phyloP scores from a whole-genome alignment of 331 rosid genomes.

The Quercus phellos region DNA sequence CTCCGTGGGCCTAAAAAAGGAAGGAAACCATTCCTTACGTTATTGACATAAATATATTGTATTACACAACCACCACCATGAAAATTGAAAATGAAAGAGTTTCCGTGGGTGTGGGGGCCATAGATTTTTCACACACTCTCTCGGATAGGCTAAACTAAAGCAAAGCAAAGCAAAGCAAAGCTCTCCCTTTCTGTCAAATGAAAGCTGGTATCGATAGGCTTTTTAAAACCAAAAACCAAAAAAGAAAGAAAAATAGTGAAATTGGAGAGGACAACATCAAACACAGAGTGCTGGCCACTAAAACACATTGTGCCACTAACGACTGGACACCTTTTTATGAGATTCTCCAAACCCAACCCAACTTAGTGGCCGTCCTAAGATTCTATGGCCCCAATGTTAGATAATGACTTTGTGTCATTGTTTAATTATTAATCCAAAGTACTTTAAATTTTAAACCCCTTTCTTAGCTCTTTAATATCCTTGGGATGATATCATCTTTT shows the following conservation, averaged over 20 bases:
- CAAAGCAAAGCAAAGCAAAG: conserved; percentile 17
- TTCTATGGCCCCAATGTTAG: conserved; percentile 48
- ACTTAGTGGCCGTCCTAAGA: conserved; percentile 69
- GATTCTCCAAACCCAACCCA: conserved; percentile 53
- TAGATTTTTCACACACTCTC: neutral
- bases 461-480: conserved; percentile 16
- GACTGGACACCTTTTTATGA: conserved; percentile 50
- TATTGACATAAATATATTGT: neutral
- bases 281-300: conserved; percentile 69
- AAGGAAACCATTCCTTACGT: conserved; percentile 23
- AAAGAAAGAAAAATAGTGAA: neutral
- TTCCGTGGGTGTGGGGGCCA: conserved; percentile 46
- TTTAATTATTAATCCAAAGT: neutral
- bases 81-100: conserved; percentile 15
- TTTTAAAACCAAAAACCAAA: conserved; percentile 17
- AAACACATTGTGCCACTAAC: conserved; percentile 40
- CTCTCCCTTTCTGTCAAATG: conserved; percentile 4
- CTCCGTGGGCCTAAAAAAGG: conserved; percentile 36
- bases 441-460: neutral
- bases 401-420: conserved; percentile 35
- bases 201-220: conserved; percentile 34
- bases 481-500: conserved; percentile 5
- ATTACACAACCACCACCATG: conserved; percentile 10
- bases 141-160: neutral
- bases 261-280: conserved; percentile 32